These are phyloP conservation scores for Leishmania tropica DNA, from an alignment of 208 protist genomes.

Conservation along the genomic window DNA sequence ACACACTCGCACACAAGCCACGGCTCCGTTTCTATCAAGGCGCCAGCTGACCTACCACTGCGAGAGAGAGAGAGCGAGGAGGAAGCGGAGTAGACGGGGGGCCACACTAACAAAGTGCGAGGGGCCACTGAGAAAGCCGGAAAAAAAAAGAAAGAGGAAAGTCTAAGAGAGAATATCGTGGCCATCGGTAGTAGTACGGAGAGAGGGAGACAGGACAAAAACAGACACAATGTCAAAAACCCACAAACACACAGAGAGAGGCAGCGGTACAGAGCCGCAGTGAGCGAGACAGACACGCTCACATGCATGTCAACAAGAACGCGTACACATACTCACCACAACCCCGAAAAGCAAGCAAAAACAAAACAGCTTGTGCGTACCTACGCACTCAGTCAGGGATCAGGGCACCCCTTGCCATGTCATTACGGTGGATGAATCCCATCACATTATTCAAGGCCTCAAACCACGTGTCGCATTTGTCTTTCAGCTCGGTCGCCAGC, in stretches of 20 bases:
- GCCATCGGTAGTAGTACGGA: slow-evolving; percentile 14
- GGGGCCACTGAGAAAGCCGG: neutral
- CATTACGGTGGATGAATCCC: slow-evolving; percentile 59
- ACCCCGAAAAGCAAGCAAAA: neutral
- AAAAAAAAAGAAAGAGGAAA: slow-evolving; percentile 11
- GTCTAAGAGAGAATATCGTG: slow-evolving; percentile 1
- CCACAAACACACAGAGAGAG: neutral
- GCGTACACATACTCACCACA: slow-evolving; percentile 2
- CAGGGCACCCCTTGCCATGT: slow-evolving; percentile 41
- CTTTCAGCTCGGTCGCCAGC: slow-evolving; percentile 68
- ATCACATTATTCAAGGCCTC: slow-evolving; percentile 83
- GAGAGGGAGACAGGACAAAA: slow-evolving; percentile 9
- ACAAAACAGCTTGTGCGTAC: neutral
- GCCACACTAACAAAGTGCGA: neutral
- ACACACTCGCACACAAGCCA: neutral
- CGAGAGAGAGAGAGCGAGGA: neutral
- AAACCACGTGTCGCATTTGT: slow-evolving; percentile 80
- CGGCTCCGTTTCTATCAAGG: neutral
- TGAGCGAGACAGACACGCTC: neutral
- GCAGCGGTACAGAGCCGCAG: neutral
- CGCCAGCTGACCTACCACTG: neutral
- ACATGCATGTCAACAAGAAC: neutral
- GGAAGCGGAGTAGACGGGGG: neutral
- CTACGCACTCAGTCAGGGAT: slow-evolving; percentile 34
- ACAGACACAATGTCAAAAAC: slow-evolving; percentile 1